Conservation (phyloP, 2,329 filamentous ascomycete species). For the Penicillium sp. region DNA sequence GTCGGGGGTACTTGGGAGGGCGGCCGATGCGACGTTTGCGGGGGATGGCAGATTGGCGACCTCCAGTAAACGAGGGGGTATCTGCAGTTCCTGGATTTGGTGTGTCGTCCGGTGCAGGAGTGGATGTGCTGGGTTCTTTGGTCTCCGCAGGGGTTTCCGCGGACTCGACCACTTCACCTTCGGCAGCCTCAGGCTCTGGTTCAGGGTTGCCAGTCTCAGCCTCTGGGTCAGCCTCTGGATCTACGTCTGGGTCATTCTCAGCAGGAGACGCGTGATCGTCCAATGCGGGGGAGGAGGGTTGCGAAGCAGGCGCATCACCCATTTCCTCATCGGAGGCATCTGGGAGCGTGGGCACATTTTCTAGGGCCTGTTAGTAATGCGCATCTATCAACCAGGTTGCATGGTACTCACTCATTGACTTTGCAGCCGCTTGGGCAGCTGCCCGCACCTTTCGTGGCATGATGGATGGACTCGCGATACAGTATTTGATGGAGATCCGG, state of each 20-base stretch:
- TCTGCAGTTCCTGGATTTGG: constrained; percentile 44
- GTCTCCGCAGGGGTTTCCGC: constrained; percentile 12
- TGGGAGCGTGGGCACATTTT: constrained; percentile 37
- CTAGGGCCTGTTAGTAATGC: constrained; percentile 28
- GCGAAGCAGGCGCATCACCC: constrained; percentile 24
- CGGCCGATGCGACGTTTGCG: constrained; percentile 72
- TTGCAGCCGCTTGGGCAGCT: constrained; percentile 45
- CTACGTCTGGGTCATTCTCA: constrained; percentile 19
- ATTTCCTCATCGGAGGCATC: constrained; percentile 44
- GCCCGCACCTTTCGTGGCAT: constrained; percentile 43
- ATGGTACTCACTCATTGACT: constrained; percentile 39
- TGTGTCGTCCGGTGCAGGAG: constrained; percentile 35
- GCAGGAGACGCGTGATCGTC: constrained; percentile 17
- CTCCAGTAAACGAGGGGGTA: constrained; percentile 48
- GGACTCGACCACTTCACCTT: neutral
- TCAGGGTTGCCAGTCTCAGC: constrained; percentile 40
- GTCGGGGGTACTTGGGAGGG: constrained; percentile 75
- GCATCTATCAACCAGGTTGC: constrained; percentile 7
- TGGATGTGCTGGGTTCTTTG: constrained; percentile 35
- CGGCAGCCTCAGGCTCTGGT: constrained; percentile 43
- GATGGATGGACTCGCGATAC: constrained; percentile 3
- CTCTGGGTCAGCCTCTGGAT: constrained; percentile 12
- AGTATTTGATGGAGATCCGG: constrained; percentile 1
- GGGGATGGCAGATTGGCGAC: constrained; percentile 53
- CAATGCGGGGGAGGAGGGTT: constrained; percentile 19